Percentiles rank a stretch among this genome's conserved stretches.
These are phyloP conservation scores for Tulasnella sp. DNA, from an alignment of 768 basidiomycete genomes.

Conservation along the genomic window DNA sequence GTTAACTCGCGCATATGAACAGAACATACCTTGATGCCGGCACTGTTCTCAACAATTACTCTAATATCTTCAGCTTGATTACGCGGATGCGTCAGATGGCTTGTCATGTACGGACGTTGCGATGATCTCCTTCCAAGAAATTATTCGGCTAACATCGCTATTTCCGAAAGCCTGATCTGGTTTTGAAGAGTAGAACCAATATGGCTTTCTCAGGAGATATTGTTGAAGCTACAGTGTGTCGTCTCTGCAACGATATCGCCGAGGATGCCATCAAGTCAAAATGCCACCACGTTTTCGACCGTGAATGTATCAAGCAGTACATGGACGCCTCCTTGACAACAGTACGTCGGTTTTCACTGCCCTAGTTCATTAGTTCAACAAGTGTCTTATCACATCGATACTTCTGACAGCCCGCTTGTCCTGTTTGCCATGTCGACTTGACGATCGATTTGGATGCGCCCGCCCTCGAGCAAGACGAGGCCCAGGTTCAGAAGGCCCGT, in stretches of 20 bases:
- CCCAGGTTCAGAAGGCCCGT: constrained; percentile 31
- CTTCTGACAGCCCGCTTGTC: constrained; percentile 64
- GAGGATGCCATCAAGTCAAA: constrained; percentile 94
- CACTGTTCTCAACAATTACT: constrained; percentile 87
- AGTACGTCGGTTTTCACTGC: constrained; percentile 29
- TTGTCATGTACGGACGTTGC: constrained; percentile 39
- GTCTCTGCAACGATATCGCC: constrained; percentile 92
- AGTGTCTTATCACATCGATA: neutral
- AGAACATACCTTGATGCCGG: constrained; percentile 82
- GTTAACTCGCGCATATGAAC: neutral
- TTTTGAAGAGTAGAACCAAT: constrained; percentile 76
- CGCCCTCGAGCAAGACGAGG: constrained; percentile 71
- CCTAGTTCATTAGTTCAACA: neutral
- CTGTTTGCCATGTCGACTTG: constrained; percentile 83
- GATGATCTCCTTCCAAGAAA: neutral
- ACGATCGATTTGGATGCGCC: constrained; percentile 96
- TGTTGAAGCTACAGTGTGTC: constrained; percentile 74
- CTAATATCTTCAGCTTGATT: constrained; percentile 78
- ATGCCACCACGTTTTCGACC: constrained; percentile 90
- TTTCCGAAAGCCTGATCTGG: constrained; percentile 62
- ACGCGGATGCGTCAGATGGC: constrained; percentile 96
- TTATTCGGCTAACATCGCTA: neutral
- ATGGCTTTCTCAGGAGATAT: constrained; percentile 34
- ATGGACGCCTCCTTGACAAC: constrained; percentile 57
- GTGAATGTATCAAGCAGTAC: constrained; percentile 93